These are phyloP conservation scores for Paraphoma sp. DNA, from an alignment of 2,329 filamentous ascomycete genomes.

Conservation along the genomic window DNA sequence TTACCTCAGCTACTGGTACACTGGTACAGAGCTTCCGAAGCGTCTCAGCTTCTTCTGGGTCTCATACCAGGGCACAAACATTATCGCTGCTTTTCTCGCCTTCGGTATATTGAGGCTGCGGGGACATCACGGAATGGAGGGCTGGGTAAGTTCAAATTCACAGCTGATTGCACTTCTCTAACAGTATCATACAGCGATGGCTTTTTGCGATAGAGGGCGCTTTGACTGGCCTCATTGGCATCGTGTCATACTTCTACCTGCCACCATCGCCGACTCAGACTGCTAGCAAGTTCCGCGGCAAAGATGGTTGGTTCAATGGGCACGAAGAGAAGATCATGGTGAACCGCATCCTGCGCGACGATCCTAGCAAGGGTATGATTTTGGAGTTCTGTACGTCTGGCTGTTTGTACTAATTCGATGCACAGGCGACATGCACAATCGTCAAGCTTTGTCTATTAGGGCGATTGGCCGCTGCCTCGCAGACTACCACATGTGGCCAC, in stretches of 20 bases:
- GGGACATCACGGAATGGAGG: constrained; percentile 46
- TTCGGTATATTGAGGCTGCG: constrained; percentile 47
- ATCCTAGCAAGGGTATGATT: constrained; percentile 55
- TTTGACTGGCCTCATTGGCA: constrained; percentile 21
- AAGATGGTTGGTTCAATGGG: constrained; percentile 67
- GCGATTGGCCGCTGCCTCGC: constrained; percentile 24
- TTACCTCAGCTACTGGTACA: constrained; percentile 62
- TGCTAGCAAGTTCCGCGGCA: constrained; percentile 33
- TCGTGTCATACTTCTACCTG: constrained; percentile 25
- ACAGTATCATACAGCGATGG: constrained; percentile 40
- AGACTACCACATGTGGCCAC: constrained; percentile 32
- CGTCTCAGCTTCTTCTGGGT: constrained; percentile 52
- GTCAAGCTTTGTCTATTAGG: constrained; percentile 25
- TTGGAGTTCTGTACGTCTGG: neutral
- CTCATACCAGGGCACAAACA: constrained; percentile 36
- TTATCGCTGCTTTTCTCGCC: constrained; percentile 45
- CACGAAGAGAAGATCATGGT: constrained; percentile 71
- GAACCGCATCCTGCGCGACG: constrained; percentile 66
- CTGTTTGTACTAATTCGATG: neutral
- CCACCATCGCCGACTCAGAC: constrained; percentile 35
- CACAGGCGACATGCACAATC: constrained; percentile 32
- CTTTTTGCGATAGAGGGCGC: constrained; percentile 26
- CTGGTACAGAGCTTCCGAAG: constrained; percentile 46
- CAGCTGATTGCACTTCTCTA: constrained; percentile 51
- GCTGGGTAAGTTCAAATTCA: constrained; percentile 49